Evolutionary conservation across 2,329 filamentous ascomycete genomes (phyloP), one percentile per base, ranked within the genome.

Genomic region (Aspergillus ruber): DNA sequence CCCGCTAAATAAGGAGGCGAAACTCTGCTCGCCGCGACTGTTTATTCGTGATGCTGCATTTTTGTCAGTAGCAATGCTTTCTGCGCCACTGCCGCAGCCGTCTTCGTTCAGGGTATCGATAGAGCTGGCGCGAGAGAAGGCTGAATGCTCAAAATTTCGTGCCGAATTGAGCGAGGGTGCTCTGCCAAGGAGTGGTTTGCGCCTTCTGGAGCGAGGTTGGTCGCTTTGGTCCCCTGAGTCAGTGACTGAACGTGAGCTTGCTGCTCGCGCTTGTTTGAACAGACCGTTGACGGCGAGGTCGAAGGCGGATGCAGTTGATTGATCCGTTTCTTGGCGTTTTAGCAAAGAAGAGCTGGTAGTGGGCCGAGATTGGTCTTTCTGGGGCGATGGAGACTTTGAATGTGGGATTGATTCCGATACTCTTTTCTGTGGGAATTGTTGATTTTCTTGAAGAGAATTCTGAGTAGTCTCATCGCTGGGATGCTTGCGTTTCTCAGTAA

Each of bases 61-160:
- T 13, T 49, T 49, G 13, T 57, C 55, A 5, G 48, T 59, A 36
- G 55, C 53, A 6, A 50, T 46, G 40, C 61, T 66, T 15, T 70
- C 67, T 17, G 68, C 51, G 21, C 60, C 60, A 33, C 62, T 67
- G 32, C 68, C 65, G 33, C 66, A 65, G 8, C 69, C 68, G 42
- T 71, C 68, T 49, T 72, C 65, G 50, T 76, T 75, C 8, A 75
- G 60, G 20, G 73, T 75, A 50, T 75, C 74, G 47, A 76, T 68
- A n/a, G 73, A 75, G 57, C 72, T 74, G 23, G 73, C 73, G 32
- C 73, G 70, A 4, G 72, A 74, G 38, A 63, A 55, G 17, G 56
- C 49, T 3, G 54, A 49, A 18, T 51, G 53, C 6, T 62, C 59
- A 33, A 70, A 72, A 15, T 65, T 57, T 43, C 67, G 64, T 9